These are phyloP conservation scores for Actinomortierella wolfii DNA, from an alignment of 371 early-diverging fungal genomes.

Conservation along the genomic window DNA sequence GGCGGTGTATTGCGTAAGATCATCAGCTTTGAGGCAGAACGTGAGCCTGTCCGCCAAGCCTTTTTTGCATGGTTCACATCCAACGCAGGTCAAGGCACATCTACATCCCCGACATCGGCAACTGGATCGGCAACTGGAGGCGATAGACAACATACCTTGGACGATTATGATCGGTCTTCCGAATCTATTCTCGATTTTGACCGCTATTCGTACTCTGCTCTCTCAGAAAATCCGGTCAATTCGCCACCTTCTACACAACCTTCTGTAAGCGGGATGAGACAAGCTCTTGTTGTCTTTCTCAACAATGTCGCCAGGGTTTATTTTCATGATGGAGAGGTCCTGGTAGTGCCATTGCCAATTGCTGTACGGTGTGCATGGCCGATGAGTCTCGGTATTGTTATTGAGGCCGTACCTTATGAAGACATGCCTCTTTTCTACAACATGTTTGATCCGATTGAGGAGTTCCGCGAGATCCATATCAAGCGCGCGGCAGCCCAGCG, in stretches of 20 bases:
- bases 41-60: conserved; percentile 48
- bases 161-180: too few species aligned
- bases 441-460: conserved; percentile 33
- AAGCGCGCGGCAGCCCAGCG: not conserved
- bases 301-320: conserved; percentile 38
- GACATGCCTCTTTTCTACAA: conserved; percentile 29
- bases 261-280: conserved; percentile 10
- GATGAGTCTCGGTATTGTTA: conserved; percentile 46
- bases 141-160: too few species aligned
- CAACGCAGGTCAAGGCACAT: conserved; percentile 12
- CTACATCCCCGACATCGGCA: too few species aligned
- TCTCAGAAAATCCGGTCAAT: too few species aligned
- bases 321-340: conserved; percentile 42
- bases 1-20: conserved; percentile 47
- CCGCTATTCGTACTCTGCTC: too few species aligned
- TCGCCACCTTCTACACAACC: too few species aligned
- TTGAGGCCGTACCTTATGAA: conserved; percentile 26
- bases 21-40: conserved; percentile 47
- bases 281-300: conserved; percentile 48
- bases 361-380: conserved; percentile 43
- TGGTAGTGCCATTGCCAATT: conserved; percentile 40
- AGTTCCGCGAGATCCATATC: conserved; percentile 2
- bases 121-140: conserved; percentile 2
- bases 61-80: conserved; percentile 56
- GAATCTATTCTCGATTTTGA: too few species aligned